Percentiles rank a stretch among this genome's conserved stretches.
These are phyloP conservation scores for Penicillium rolfsii DNA, from an alignment of 2,329 filamentous ascomycete genomes.

Conservation along the genomic window DNA sequence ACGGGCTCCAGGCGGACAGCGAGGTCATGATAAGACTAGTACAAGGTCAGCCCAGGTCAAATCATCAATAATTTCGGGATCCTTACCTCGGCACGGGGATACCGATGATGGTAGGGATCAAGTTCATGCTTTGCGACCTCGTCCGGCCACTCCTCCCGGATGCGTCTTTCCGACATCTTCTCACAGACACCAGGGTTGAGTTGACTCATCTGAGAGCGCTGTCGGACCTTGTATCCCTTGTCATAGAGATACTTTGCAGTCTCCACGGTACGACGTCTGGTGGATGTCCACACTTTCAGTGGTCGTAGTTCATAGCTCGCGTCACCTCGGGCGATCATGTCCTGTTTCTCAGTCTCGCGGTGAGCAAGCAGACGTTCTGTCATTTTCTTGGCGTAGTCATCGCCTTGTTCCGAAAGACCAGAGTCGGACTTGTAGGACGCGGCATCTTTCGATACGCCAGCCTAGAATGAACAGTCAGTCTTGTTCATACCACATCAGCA, in stretches of 20 bases:
- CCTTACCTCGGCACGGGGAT: slow-evolving; percentile 85
- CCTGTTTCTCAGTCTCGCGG: slow-evolving; percentile 77
- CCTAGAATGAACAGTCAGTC: slow-evolving; percentile 41
- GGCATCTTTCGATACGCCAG: slow-evolving; percentile 83
- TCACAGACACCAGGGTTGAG: slow-evolving; percentile 96
- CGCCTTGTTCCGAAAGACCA: slow-evolving; percentile 76
- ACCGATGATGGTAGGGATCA: slow-evolving; percentile 96
- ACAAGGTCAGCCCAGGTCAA: slow-evolving; percentile 4
- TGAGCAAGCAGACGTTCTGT: slow-evolving; percentile 80
- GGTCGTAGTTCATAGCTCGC: slow-evolving; percentile 72
- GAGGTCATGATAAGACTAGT: slow-evolving; percentile 92
- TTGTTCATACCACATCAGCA: not conserved
- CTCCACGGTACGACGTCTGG: slow-evolving; percentile 83
- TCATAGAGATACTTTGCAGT: slow-evolving; percentile 81
- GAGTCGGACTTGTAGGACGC: slow-evolving; percentile 93
- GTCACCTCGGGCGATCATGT: slow-evolving; percentile 69
- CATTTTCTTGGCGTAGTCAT: slow-evolving; percentile 82
- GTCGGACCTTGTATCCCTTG: slow-evolving; percentile 80
- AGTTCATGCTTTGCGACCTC: slow-evolving; percentile 91
- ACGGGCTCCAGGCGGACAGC: slow-evolving; percentile 98
- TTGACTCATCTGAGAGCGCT: slow-evolving; percentile 95
- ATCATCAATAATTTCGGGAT: not conserved
- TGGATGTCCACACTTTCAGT: slow-evolving; percentile 93
- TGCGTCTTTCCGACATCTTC: slow-evolving; percentile 81
- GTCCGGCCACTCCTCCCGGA: slow-evolving; percentile 81